These are phyloP conservation scores for Cymbidium sinense DNA, from an alignment of 106 monocot species.

Conservation along the genomic window DNA sequence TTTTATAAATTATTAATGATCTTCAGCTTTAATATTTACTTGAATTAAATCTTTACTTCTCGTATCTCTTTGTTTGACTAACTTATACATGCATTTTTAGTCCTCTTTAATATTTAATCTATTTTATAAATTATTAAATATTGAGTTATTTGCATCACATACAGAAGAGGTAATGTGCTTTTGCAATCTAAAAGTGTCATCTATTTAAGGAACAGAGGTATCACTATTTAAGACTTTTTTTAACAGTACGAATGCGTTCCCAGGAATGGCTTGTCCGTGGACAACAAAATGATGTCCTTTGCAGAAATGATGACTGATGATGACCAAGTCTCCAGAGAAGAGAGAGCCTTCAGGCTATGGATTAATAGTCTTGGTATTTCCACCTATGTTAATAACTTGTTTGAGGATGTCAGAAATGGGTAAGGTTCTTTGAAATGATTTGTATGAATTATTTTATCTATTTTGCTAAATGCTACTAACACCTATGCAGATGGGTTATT, in stretches of 20 bases:
- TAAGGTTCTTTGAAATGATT: constrained; percentile 19
- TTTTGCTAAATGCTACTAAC: constrained; percentile 5
- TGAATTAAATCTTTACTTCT: no score
- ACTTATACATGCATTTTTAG: no score
- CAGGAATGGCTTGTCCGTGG: constrained; percentile 67
- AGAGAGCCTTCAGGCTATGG: constrained; percentile 73
- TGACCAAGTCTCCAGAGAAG: constrained; percentile 66
- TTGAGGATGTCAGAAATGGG: constrained; percentile 78
- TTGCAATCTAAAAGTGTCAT: neutral
- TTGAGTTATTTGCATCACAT: neutral
- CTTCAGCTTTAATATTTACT: no score
- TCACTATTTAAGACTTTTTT: no score
- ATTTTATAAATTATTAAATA: no score
- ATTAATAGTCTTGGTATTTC: constrained; percentile 70
- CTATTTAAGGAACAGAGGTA: neutral
- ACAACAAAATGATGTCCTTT: constrained; percentile 46
- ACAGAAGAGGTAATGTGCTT: neutral
- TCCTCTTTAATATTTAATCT: no score
- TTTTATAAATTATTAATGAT: no score
- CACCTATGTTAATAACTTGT: constrained; percentile 67
- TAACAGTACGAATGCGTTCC: neutral
- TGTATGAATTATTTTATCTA: constrained; percentile 7
- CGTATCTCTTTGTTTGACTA: no score
- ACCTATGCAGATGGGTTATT: constrained; percentile 66
- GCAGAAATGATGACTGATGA: constrained; percentile 49